Conservation (phyloP, 345 rosid species). For the Stellera chamaejasme region DNA sequence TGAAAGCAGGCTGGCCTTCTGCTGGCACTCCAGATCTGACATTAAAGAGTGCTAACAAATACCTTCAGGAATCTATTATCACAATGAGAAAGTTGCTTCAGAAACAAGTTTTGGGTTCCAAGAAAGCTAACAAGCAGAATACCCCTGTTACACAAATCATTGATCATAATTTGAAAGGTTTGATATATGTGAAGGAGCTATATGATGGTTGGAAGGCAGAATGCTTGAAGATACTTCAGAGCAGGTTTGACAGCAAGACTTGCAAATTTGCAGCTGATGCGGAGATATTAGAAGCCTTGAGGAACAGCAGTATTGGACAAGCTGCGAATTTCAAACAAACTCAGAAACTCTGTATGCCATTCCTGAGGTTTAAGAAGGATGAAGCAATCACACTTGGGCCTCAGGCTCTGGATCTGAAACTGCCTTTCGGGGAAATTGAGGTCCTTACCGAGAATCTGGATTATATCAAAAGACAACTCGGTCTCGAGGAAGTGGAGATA, state of each 20-base stretch:
- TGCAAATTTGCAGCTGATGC: slow-evolving; percentile 47
- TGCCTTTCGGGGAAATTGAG: slow-evolving; percentile 82
- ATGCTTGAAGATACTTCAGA: slow-evolving; percentile 64
- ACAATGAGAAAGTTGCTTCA: slow-evolving; percentile 73
- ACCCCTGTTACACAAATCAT: slow-evolving; percentile 37
- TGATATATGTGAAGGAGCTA: slow-evolving; percentile 72
- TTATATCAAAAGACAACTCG: slow-evolving; percentile 66
- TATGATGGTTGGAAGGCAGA: slow-evolving; percentile 88
- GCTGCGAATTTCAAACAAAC: slow-evolving; percentile 49
- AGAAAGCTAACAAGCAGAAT: slow-evolving; percentile 63
- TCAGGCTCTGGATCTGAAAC: slow-evolving; percentile 68
- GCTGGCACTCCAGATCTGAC: slow-evolving; percentile 62
- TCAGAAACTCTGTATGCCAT: slow-evolving; percentile 81
- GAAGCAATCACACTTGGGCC: slow-evolving; percentile 58
- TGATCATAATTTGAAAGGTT: slow-evolving; percentile 44
- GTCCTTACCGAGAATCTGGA: slow-evolving; percentile 70
- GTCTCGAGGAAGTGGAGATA: slow-evolving; percentile 24
- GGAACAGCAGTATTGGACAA: slow-evolving; percentile 43
- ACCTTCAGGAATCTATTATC: slow-evolving; percentile 80
- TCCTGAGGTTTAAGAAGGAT: slow-evolving; percentile 81
- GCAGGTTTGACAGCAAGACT: slow-evolving; percentile 37
- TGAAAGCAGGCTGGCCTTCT: slow-evolving; percentile 89
- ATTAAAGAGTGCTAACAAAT: slow-evolving; percentile 80
- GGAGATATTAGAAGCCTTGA: slow-evolving; percentile 56
- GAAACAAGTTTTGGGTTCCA: slow-evolving; percentile 60